Base-by-base conservation (phyloP, 2,329 filamentous ascomycete species). In the Ophiostoma sp. region DNA sequence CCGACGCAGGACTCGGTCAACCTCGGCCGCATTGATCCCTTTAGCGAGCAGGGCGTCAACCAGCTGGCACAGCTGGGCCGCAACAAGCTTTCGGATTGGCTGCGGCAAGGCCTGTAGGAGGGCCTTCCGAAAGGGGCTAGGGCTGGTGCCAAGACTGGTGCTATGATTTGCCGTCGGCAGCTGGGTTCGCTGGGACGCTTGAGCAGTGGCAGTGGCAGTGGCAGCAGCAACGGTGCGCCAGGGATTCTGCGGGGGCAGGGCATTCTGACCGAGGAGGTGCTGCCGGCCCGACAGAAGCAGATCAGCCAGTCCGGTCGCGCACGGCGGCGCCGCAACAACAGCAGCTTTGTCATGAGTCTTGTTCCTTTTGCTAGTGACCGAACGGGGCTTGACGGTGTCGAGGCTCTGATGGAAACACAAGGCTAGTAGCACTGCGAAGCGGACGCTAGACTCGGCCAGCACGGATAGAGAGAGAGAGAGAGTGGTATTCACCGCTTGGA, bases 51-150 rank as follows among this genome's bases (percentile, higher is more conserved):
- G 80, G 94, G 94, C 66, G 87, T 98, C 78, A 88, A 97, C 79
- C 97, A 97, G 81, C 84, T 94, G 73, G 95, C 93, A 79, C 92
- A 97, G 78, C 90, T 97, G 78, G 94, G 93, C 77, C 96, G 95
- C 84, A 89, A 89, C 75, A 94, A 96, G 80, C 80, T 97, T 76
- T 90, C 92, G 62, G 93, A 97, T 80, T 90, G 93, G 85, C 83
- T 97, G 84, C 87, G 94, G 77, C 92, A 96, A 79, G 90, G 91
- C 27, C 79, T 93, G 78, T 92, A 80, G 83, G 45, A 36, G 55
- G 66, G 42, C 9, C 49, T n/a, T 44, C 40, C 58, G 9, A 55
- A 44, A 64, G 41, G 2, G 9, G 62, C n/a, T 66, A 64, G 49
- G 16, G 63, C n/a, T 14, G n/a, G 27, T n/a, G 49, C 7, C 49